A percentile compares a stretch with the other conserved stretches of the same genome.
These are phyloP conservation scores for Ganoderma lingzhi DNA, from an alignment of 1,284 basidiomycete genomes.

Conservation along the genomic window DNA sequence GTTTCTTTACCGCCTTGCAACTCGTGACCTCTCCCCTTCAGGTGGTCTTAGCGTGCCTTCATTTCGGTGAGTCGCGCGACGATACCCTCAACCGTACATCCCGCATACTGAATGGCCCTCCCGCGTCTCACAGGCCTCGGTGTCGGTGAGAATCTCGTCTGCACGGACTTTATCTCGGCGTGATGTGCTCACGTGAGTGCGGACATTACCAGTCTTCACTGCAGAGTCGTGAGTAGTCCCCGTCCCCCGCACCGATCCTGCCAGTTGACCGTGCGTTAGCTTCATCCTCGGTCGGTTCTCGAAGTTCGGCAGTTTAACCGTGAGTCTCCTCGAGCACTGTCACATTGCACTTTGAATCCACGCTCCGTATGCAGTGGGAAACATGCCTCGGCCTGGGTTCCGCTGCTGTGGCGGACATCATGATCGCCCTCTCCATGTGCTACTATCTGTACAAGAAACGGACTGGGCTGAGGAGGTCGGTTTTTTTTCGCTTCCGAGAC, in stretches of 20 bases:
- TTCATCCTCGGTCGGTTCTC: constrained; percentile 39
- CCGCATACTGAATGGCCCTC: neutral
- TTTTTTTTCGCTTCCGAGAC: neutral
- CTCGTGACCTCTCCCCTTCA: constrained; percentile 11
- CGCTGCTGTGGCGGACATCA: constrained; percentile 41
- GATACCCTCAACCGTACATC: neutral
- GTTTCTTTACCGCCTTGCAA: neutral
- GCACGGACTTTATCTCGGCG: constrained; percentile 1
- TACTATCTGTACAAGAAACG: constrained; percentile 40
- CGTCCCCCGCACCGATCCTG: neutral
- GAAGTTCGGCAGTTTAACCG: constrained; percentile 37
- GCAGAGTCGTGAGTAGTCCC: constrained; percentile 36
- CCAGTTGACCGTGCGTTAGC: constrained; percentile 20
- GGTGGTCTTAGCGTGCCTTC: constrained; percentile 35
- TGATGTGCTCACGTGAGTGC: neutral
- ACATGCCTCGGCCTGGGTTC: constrained; percentile 41
- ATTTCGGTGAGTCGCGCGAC: constrained; percentile 31
- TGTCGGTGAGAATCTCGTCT: constrained; percentile 26
- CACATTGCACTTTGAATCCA: neutral
- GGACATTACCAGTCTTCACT: constrained; percentile 36
- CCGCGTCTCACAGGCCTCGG: constrained; percentile 26
- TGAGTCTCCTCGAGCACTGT: constrained; percentile 12
- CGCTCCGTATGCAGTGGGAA: constrained; percentile 36
- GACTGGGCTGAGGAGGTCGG: constrained; percentile 42
- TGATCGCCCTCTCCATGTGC: constrained; percentile 42